A percentile compares a stretch with the other conserved stretches of the same genome.
Conservation (phyloP, 345 rosid species). For the Brassica nigra region DNA sequence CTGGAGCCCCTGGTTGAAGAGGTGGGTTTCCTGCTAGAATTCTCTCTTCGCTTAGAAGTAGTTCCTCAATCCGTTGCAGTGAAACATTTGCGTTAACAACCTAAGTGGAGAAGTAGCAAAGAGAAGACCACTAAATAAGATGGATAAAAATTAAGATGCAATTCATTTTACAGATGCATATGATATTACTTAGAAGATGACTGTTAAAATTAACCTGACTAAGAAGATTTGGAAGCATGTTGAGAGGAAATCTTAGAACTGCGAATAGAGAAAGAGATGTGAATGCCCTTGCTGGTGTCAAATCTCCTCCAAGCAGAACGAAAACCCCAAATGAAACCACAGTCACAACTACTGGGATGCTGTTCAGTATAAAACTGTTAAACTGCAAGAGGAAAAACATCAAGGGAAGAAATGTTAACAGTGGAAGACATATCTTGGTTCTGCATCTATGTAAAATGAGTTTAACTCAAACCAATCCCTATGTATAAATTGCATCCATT, state of each 20-base stretch:
- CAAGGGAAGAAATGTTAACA: constrained; percentile 14
- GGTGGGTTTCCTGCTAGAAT: constrained; percentile 76
- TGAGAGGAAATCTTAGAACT: constrained; percentile 74
- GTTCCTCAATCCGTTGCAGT: constrained; percentile 84
- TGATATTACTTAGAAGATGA: neutral
- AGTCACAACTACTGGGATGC: constrained; percentile 83
- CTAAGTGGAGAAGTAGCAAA: constrained; percentile 43
- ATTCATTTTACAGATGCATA: neutral
- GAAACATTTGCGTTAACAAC: constrained; percentile 92
- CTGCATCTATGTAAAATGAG: neutral
- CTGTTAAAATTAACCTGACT: constrained; percentile 65
- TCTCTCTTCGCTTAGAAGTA: constrained; percentile 83
- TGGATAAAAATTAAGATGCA: neutral
- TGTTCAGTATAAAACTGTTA: constrained; percentile 80
- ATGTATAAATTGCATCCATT: neutral
- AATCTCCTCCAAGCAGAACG: constrained; percentile 89
- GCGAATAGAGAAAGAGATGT: constrained; percentile 94
- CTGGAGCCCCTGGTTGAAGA: constrained; percentile 68
- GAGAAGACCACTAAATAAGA: neutral
- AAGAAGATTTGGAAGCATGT: constrained; percentile 81
- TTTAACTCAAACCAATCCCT: neutral
- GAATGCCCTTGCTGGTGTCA: constrained; percentile 95
- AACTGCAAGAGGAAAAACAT: constrained; percentile 57
- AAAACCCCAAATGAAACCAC: constrained; percentile 87
- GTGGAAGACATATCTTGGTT: neutral